Evolutionary conservation across 2,329 filamentous ascomycete genomes (phyloP).

Genomic region (Aspergillus sojae): DNA sequence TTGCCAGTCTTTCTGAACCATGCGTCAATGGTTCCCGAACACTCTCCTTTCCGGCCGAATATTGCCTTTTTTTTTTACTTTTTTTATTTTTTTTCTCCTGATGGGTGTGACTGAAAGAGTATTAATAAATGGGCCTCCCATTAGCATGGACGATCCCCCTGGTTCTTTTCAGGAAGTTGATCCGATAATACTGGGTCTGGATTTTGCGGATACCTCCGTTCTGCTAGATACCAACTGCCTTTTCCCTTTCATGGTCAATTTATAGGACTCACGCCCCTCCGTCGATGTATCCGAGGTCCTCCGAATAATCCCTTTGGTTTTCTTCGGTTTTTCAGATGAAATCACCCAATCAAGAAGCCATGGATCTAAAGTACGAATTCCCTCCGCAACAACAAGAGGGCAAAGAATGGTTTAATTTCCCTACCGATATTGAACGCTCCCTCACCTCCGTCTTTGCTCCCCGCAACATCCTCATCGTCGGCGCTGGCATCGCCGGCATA

Average conservation of each 20-base stretch:
- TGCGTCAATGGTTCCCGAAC: constrained; percentile 9
- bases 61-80: constrained; percentile 2
- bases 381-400: constrained; percentile 8
- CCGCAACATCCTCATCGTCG: constrained; percentile 35
- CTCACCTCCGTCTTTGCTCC: constrained; percentile 17
- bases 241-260: neutral
- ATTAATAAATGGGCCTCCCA: neutral
- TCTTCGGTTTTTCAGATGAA: neutral
- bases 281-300: neutral
- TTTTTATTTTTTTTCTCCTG: neutral
- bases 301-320: neutral
- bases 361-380: constrained; percentile 11
- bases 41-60: constrained; percentile 16
- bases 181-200: neutral
- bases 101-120: neutral
- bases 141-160: neutral
- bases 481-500: constrained; percentile 40
- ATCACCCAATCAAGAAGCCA: constrained; percentile 1
- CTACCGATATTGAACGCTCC: constrained; percentile 9
- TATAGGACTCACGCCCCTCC: neutral
- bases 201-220: neutral
- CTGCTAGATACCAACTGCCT: neutral
- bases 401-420: constrained; percentile 13
- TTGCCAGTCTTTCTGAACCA: neutral
- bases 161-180: constrained; percentile 2